Conservation (phyloP, 116 monocot genomes). For the Phalaenopsis hybrid region DNA sequence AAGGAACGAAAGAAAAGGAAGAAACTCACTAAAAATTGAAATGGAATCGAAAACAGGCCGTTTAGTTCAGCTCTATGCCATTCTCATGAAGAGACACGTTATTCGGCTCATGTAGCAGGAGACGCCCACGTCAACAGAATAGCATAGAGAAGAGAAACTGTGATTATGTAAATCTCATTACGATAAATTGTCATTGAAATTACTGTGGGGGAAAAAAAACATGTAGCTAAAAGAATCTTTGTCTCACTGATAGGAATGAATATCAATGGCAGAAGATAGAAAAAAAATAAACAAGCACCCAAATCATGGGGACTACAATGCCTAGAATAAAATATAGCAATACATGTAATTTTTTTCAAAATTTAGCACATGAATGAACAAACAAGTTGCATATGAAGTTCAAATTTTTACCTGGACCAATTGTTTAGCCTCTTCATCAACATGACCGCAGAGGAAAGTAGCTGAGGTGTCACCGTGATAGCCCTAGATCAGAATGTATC, state of each 20-base stretch:
- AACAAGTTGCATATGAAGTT: not conserved
- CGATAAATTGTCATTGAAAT: too few relatives aligned
- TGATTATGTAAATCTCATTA: too few relatives aligned
- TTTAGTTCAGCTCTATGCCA: too few relatives aligned
- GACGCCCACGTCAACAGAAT: too few relatives aligned
- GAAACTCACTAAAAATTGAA: too few relatives aligned
- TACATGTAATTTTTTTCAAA: not conserved
- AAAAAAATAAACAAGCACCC: not conserved
- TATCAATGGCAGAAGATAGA: not conserved
- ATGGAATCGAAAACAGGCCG: too few relatives aligned
- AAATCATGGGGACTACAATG: not conserved
- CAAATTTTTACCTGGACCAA: conserved; percentile 61
- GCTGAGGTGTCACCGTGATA: conserved; percentile 98
- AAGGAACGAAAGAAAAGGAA: too few relatives aligned
- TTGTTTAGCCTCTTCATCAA: conserved; percentile 65
- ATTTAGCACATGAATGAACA: not conserved
- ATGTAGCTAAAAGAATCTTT: not conserved
- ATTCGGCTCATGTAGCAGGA: too few relatives aligned
- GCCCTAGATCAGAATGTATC: conserved; percentile 41
- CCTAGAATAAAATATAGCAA: not conserved
- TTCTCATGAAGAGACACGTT: too few relatives aligned
- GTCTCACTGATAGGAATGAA: not conserved
- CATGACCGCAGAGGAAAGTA: conserved; percentile 83
- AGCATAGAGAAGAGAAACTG: too few relatives aligned
- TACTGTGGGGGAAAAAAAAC: too few relatives aligned